These are phyloP conservation scores for Platanthera guangdongensis DNA, from an alignment of 106 monocot genomes.

Conservation along the genomic window DNA sequence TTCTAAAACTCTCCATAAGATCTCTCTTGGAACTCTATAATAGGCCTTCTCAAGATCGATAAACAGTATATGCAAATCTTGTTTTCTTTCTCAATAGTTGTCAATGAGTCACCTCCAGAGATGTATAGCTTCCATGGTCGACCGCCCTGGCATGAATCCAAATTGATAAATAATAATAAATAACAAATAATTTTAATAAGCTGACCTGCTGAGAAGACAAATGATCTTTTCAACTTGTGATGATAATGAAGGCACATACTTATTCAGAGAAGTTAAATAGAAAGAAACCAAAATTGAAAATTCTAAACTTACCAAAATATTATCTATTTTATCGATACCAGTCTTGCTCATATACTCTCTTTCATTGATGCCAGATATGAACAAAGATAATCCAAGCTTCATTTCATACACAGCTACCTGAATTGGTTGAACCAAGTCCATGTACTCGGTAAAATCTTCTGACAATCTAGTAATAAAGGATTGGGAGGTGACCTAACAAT, in stretches of 20 bases:
- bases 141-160: no score
- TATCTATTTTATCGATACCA: constrained; percentile 23
- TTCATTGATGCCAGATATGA: constrained; percentile 42
- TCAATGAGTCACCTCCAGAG: no score
- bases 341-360: constrained; percentile 42
- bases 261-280: background rate
- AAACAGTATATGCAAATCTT: no score
- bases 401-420: constrained; percentile 92
- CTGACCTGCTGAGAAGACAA: background rate
- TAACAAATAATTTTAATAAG: background rate
- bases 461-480: constrained; percentile 55
- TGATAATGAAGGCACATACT: background rate
- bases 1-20: no score
- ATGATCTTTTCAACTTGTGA: background rate
- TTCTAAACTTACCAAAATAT: constrained; percentile 38
- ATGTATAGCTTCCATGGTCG: no score
- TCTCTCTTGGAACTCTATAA: no score
- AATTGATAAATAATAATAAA: background rate
- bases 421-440: constrained; percentile 74
- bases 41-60: no score
- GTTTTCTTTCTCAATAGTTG: no score
- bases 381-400: constrained; percentile 69
- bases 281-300: background rate
- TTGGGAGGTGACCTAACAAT: constrained; percentile 40
- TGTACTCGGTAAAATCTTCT: constrained; percentile 57